A percentile compares a stretch with the other conserved stretches of the same genome.
Evolutionary conservation across 164 flowering plant genomes (phyloP).

Genomic region (Platanus orientalis): DNA sequence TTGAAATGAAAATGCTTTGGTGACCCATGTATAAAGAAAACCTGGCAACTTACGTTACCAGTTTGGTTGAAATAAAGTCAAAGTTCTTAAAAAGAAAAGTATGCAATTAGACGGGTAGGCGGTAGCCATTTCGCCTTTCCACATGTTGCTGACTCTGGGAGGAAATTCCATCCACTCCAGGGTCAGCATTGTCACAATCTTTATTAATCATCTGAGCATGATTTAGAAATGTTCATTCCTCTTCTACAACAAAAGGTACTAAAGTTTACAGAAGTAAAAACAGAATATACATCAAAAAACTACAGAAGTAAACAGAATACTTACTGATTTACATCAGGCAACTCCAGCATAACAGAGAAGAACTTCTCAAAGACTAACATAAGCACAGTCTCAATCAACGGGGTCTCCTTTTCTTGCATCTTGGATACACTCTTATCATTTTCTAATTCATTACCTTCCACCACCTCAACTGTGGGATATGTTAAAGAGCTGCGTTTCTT

Average conservation of each 20-base stretch:
- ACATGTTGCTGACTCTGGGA: no score
- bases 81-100: no score
- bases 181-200: no score
- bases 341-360: constrained; percentile 46
- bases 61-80: no score
- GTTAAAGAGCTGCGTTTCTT: constrained; percentile 63
- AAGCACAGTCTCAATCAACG: constrained; percentile 42
- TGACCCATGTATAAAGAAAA: no score
- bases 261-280: background rate
- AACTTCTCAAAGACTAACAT: constrained; percentile 51
- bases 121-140: no score
- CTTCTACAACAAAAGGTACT: background rate
- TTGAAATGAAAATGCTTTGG: no score
- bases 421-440: constrained; percentile 20
- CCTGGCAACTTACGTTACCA: no score
- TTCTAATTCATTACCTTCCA: constrained; percentile 23
- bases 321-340: constrained; percentile 69
- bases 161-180: no score
- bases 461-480: constrained; percentile 22
- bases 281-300: no score
- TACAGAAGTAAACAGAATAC: constrained; percentile 1
- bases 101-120: no score
- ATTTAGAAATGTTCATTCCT: background rate
- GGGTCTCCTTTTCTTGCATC: constrained; percentile 33
- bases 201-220: background rate